Evolutionary conservation across 2,329 filamentous ascomycete genomes (phyloP).

Genomic region (Geoglossum cookeanum): DNA sequence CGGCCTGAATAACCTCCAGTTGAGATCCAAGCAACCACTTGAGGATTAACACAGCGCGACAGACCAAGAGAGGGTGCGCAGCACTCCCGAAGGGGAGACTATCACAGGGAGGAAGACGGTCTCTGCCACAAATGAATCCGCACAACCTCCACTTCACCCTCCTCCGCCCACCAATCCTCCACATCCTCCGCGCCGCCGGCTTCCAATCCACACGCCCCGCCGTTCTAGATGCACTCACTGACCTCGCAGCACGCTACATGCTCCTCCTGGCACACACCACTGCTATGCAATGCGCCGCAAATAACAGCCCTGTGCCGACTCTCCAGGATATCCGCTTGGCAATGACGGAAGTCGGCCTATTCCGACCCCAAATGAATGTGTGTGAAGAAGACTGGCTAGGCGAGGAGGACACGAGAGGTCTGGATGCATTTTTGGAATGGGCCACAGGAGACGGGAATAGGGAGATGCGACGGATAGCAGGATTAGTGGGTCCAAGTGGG

Average conservation of each 20-base stretch:
- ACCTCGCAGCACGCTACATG: conserved; percentile 69
- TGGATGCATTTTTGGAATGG: conserved; percentile 66
- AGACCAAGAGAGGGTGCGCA: too few species aligned
- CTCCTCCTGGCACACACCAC: conserved; percentile 53
- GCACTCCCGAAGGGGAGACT: too few species aligned
- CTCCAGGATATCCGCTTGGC: conserved; percentile 72
- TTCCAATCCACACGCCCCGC: conserved; percentile 68
- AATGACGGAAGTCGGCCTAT: conserved; percentile 58
- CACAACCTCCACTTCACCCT: conserved; percentile 50
- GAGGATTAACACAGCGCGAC: too few species aligned
- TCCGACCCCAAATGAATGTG: conserved; percentile 47
- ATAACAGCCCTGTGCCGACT: conserved; percentile 38
- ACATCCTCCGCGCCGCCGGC: conserved; percentile 79
- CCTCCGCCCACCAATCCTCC: conserved; percentile 68
- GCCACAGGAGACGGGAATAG: conserved; percentile 52
- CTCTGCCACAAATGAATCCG: conserved; percentile 23
- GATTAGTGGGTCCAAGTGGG: conserved; percentile 36
- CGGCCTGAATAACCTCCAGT: too few species aligned
- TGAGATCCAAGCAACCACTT: too few species aligned
- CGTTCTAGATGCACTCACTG: conserved; percentile 73
- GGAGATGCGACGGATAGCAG: conserved; percentile 67
- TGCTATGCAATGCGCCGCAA: conserved; percentile 46
- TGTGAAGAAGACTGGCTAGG: conserved; percentile 50
- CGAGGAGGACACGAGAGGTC: conserved; percentile 58
- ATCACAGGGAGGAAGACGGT: too few species aligned